These are phyloP conservation scores for Avena sativa DNA, from an alignment of 176 grass and related monocot species.

Conservation along the genomic window DNA sequence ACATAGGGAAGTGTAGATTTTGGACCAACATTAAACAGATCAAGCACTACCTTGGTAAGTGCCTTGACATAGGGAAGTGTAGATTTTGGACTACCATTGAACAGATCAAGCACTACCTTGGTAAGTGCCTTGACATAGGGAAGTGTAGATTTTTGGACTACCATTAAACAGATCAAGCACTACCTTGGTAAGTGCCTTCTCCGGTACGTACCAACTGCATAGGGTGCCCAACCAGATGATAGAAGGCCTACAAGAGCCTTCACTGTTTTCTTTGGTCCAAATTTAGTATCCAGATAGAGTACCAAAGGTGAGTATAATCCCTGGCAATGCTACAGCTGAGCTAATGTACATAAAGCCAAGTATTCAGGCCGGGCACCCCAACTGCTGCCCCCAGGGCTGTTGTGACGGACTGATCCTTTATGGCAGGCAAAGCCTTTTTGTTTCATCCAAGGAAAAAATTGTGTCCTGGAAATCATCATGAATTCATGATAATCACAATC, in stretches of 20 bases:
- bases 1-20: too few species aligned
- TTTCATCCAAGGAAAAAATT: neutral
- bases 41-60: neutral
- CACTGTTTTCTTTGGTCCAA: too few species aligned
- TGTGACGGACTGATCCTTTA: too few species aligned
- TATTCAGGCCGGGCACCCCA: neutral
- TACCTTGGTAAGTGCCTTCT: too few species aligned
- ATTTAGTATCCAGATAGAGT: neutral
- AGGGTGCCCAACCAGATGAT: too few species aligned
- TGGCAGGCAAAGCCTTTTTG: neutral
- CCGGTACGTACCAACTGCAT: too few species aligned
- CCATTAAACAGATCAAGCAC: too few species aligned
- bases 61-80: neutral
- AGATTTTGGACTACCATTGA: too few species aligned
- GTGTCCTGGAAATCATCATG: neutral
- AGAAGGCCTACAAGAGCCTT: too few species aligned
- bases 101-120: too few species aligned
- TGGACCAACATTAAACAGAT: neutral
- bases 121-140: neutral
- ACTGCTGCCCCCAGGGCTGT: slow-evolving; percentile 25
- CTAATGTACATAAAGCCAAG: neutral
- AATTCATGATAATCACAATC: neutral
- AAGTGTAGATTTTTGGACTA: too few species aligned
- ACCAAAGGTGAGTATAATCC: too few species aligned
- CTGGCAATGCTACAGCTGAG: neutral